A percentile compares a stretch with the other conserved stretches of the same genome.
Evolutionary conservation across 2,329 filamentous ascomycete species (phyloP).

Genomic region (Blastomyces emzantsi): DNA sequence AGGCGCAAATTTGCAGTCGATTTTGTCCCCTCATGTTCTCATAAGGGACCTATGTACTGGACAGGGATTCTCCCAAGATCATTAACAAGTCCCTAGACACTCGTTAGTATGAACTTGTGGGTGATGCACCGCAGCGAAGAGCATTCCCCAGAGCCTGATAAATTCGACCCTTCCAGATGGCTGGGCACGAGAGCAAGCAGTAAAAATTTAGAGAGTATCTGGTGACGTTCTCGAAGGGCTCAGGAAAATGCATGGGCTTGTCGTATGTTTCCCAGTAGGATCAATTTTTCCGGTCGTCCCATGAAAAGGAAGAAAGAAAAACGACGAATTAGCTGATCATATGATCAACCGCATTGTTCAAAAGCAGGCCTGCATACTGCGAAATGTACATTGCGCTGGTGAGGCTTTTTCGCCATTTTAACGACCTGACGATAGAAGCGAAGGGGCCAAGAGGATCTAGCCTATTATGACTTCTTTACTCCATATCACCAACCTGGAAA

Average conservation of each 20-base stretch:
- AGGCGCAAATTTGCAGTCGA: slow-evolving; percentile 19
- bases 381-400: background rate
- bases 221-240: background rate
- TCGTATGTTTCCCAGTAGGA: background rate
- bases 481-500: background rate
- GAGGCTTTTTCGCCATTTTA: background rate
- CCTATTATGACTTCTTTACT: background rate
- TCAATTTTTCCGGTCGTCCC: background rate
- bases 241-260: background rate
- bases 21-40: background rate
- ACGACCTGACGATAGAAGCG: background rate
- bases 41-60: background rate
- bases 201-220: background rate
- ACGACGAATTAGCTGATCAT: background rate
- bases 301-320: background rate
- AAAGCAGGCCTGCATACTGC: background rate
- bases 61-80: background rate
- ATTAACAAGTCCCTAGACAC: background rate
- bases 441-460: background rate
- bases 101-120: background rate
- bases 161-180: background rate
- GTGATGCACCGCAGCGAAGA: background rate
- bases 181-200: too few relatives aligned
- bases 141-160: background rate
- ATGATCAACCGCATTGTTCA: background rate